Base-by-base conservation (phyloP, 148 eudicot species). In the Polygonum aviculare region DNA sequence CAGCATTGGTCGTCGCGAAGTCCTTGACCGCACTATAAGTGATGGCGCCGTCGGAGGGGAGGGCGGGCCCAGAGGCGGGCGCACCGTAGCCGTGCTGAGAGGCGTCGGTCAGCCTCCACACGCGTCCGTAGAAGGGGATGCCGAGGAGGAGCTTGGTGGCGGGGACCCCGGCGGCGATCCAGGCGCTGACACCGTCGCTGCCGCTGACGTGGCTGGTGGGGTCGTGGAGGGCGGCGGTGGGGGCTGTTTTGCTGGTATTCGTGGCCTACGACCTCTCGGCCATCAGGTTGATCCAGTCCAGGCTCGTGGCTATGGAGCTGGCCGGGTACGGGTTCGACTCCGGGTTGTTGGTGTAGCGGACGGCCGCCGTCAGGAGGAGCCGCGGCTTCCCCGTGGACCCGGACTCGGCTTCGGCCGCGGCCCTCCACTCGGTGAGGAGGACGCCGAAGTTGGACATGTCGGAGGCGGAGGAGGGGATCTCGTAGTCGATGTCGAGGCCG, bases 401-500 rank as follows among this genome's bases (percentile, higher is more conserved):
- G 5, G 89, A 78, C 77, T 83, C 90, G 0, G 84, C 57, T 2
- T 77, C 48, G 4, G 84, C 41, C 2, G 88, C 86, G 1, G 82
- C 7, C 2, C 92, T 82, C 94, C 92, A 88, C 75, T 88, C 88
- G 5, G 38, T 14, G 0, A 90, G 38, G n/a, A 90, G 83, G 62
- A 26, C 2, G 2, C 71, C 89, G 10, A 84, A 5, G 76, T 88
- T 85, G 47, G 48, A 36, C 90, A 90, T 90, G 26, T 87, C 86
- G 36, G 31, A 5, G 8, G n/a, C 3, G 4, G 31, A 21, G 0
- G 12, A 2, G 2, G 65, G 88, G 67, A 82, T 79, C 72, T 88
- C 92, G 89, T 89, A 88, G n/a, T 87, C 92, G 5, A 90, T 74
- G 74, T 90, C 94, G 0, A 88, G 85, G 21, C 94, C 94, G 2